Evolutionary conservation across 2,329 filamentous ascomycete species (phyloP).

Genomic region (Xylaria sp.): DNA sequence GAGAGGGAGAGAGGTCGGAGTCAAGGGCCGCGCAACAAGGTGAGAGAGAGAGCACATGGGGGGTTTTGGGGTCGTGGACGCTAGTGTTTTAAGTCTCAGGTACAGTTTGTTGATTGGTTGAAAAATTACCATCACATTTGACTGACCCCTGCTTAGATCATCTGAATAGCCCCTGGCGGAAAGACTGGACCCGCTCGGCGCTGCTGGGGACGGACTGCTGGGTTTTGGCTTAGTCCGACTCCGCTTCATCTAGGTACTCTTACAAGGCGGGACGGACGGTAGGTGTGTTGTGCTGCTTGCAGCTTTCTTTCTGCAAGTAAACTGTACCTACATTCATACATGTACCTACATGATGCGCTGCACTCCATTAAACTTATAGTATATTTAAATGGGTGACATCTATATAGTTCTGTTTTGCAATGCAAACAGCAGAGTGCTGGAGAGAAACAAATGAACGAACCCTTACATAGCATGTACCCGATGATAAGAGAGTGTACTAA

Average conservation of each 20-base stretch:
- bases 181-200: conserved; percentile 17
- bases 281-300: conserved; percentile 8
- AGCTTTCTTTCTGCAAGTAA: conserved; percentile 3
- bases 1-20: conserved; percentile 18
- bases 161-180: conserved; percentile 17
- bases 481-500: too few species aligned
- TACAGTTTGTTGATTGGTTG: conserved; percentile 46
- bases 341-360: background rate
- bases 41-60: background rate
- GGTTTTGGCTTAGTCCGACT: background rate
- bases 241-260: background rate
- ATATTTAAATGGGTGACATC: too few species aligned
- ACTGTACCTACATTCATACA: background rate
- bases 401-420: background rate
- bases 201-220: background rate
- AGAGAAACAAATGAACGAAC: background rate
- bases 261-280: background rate
- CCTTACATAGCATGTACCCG: background rate
- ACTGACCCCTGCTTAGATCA: conserved; percentile 29
- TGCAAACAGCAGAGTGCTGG: conserved; percentile 5
- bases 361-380: background rate
- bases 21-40: conserved; percentile 23
- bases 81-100: conserved; percentile 54
- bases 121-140: conserved; percentile 26
- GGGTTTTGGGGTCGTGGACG: conserved; percentile 47